A percentile compares a stretch with the other conserved stretches of the same genome.
These are phyloP conservation scores for Cladobotryum protrusum DNA, from an alignment of 2,329 filamentous ascomycete genomes.

Conservation along the genomic window DNA sequence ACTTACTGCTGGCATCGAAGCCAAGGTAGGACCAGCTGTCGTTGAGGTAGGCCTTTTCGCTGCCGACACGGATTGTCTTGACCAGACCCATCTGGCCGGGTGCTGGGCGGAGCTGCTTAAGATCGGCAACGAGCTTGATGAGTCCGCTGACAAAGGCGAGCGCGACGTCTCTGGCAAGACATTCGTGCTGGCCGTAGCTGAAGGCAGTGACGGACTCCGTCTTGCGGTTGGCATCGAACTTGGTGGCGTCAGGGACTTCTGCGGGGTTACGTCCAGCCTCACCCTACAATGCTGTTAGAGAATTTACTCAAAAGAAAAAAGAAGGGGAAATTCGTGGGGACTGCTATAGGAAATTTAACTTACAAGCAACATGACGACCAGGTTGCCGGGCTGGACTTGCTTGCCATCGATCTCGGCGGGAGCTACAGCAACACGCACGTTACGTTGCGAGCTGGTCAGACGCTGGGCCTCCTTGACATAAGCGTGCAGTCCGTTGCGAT, in stretches of 20 bases:
- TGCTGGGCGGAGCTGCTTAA: slow-evolving; percentile 40
- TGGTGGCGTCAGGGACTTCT: slow-evolving; percentile 30
- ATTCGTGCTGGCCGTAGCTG: slow-evolving; percentile 42
- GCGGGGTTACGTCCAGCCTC: slow-evolving; percentile 32
- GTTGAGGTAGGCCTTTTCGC: slow-evolving; percentile 38
- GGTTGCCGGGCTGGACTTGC: slow-evolving; percentile 32
- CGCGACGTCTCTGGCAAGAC: slow-evolving; percentile 36
- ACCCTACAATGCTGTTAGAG: slow-evolving; percentile 25
- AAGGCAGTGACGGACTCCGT: slow-evolving; percentile 35
- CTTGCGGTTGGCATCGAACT: slow-evolving; percentile 39
- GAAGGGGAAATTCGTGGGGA: fast-evolving
- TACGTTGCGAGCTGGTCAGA: slow-evolving; percentile 34
- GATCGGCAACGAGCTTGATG: slow-evolving; percentile 35
- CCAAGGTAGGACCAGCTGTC: slow-evolving; percentile 42
- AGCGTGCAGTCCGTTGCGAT: slow-evolving; percentile 28
- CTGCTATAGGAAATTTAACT: slow-evolving; percentile 13
- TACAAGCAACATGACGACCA: slow-evolving; percentile 36
- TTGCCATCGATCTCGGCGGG: slow-evolving; percentile 32
- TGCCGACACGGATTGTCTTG: slow-evolving; percentile 36
- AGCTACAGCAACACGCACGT: slow-evolving; percentile 29
- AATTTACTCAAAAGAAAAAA: not conserved
- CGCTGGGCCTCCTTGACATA: slow-evolving; percentile 38
- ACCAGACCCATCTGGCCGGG: slow-evolving; percentile 40
- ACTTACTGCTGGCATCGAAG: slow-evolving; percentile 41
- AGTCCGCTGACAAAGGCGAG: slow-evolving; percentile 36